Evolutionary conservation across 352 stramenopile genomes (phyloP).

Genomic region (Globisporangium acanthophoron): DNA sequence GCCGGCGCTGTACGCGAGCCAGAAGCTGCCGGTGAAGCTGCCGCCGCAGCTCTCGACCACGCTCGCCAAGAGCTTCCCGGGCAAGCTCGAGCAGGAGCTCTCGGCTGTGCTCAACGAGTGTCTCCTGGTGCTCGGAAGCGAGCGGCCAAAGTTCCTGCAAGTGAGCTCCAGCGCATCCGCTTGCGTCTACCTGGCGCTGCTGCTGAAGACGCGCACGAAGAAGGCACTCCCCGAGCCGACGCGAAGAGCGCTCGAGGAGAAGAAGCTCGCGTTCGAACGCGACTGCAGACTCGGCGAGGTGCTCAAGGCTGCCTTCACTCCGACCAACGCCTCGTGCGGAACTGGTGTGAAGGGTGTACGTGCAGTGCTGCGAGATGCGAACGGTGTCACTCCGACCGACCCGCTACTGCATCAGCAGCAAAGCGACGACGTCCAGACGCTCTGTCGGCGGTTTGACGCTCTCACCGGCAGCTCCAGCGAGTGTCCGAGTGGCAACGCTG

Average conservation of each 20-base stretch:
- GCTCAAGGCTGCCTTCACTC: conserved; percentile 31
- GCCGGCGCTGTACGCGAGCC: conserved; percentile 31
- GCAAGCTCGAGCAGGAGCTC: conserved; percentile 58
- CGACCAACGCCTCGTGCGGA: conserved; percentile 38
- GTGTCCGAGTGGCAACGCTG: conserved; percentile 3
- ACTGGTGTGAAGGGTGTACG: conserved; percentile 41
- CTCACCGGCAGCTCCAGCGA: conserved; percentile 22
- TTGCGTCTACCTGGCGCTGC: conserved; percentile 52
- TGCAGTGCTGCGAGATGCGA: conserved; percentile 21
- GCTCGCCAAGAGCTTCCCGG: conserved; percentile 44
- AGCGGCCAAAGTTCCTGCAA: conserved; percentile 55
- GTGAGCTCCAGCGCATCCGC: conserved; percentile 31
- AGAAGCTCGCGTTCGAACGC: conserved; percentile 30
- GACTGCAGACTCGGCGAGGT: conserved; percentile 51
- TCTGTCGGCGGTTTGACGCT: conserved; percentile 31
- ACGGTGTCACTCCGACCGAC: too few species aligned
- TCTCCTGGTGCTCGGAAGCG: conserved; percentile 41
- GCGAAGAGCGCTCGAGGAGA: conserved; percentile 21
- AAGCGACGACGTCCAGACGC: conserved; percentile 16
- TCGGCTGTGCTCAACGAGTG: conserved; percentile 54
- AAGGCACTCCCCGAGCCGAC: conserved; percentile 13
- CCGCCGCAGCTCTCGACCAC: conserved; percentile 37
- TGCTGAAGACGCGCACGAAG: conserved; percentile 36
- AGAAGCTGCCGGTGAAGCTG: conserved; percentile 56
- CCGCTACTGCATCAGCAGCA: background rate